These are phyloP conservation scores for Datura wrightii DNA, from an alignment of 257 asterid species.

Conservation along the genomic window DNA sequence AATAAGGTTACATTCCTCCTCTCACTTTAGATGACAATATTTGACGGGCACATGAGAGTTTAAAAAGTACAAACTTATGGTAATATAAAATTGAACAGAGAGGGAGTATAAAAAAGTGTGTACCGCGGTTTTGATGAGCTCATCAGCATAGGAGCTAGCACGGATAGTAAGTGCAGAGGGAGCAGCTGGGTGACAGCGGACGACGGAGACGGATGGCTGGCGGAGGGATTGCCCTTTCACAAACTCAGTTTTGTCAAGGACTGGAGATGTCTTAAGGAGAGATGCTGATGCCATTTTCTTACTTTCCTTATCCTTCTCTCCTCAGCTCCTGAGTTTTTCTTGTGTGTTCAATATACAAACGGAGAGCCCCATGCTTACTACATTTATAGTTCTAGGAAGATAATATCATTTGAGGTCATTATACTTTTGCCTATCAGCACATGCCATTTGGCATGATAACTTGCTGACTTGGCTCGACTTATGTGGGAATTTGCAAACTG, in stretches of 20 bases:
- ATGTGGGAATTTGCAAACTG: not conserved
- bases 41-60: not conserved
- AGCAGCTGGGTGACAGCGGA: constrained; percentile 48
- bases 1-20: not conserved
- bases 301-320: constrained; percentile 22
- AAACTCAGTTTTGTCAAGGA: constrained; percentile 68
- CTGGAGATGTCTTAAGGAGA: constrained; percentile 68
- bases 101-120: constrained; percentile 10
- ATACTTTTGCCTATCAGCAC: constrained; percentile 43
- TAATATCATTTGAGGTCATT: constrained; percentile 50
- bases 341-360: constrained; percentile 28
- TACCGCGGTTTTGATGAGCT: constrained; percentile 75
- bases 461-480: constrained; percentile 42
- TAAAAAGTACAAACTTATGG: not conserved
- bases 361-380: not conserved
- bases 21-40: not conserved
- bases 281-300: constrained; percentile 70
- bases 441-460: constrained; percentile 50
- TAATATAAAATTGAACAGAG: not conserved
- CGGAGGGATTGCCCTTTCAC: constrained; percentile 59
- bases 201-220: constrained; percentile 47
- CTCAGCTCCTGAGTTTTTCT: constrained; percentile 26
- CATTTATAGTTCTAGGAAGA: constrained; percentile 35
- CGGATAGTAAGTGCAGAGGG: constrained; percentile 54
- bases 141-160: constrained; percentile 64